A percentile compares a stretch with the other conserved stretches of the same genome.
phyloP scores from a whole-genome alignment of 768 basidiomycete genomes.

The Leccinum subtestaceum region DNA sequence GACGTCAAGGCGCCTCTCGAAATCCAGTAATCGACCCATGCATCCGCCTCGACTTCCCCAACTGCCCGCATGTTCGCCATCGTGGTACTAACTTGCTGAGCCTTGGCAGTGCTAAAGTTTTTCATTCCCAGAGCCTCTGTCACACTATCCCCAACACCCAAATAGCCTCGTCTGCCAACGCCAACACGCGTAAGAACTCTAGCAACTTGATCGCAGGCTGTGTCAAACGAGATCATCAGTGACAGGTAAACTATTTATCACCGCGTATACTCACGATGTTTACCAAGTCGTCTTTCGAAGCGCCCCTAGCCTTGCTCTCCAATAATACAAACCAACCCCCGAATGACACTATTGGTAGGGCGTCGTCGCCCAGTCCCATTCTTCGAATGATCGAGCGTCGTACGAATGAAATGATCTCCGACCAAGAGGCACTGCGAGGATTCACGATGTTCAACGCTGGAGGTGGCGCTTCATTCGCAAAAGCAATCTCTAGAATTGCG shows the following conservation, averaged over 20 bases:
- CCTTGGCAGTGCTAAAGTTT: too few relatives aligned
- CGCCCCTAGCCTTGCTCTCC: conserved; percentile 17
- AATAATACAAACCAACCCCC: conserved; percentile 35
- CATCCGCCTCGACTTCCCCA: conserved; percentile 22
- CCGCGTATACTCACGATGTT: conserved; percentile 29
- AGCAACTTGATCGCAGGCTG: conserved; percentile 34
- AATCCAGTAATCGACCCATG: conserved; percentile 27
- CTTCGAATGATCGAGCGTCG: background rate
- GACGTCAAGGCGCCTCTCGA: conserved; percentile 11
- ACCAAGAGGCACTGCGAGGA: conserved; percentile 36
- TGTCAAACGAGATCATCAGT: background rate
- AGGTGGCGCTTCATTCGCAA: conserved; percentile 14
- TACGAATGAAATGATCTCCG: conserved; percentile 22
- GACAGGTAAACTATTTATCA: too few relatives aligned
- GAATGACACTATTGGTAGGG: conserved; percentile 33
- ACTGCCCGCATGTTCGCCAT: conserved; percentile 27
- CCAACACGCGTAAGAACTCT: too few relatives aligned
- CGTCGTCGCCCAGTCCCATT: background rate
- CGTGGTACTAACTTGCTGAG: conserved; percentile 4
- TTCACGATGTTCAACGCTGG: conserved; percentile 38
- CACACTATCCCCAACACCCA: too few relatives aligned
- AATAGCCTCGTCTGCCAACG: too few relatives aligned
- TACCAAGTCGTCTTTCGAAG: conserved; percentile 26
- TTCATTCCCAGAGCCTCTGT: too few relatives aligned
- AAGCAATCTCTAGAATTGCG: conserved; percentile 31